Evolutionary conservation across 805 yeast genomes (phyloP).

Genomic region (Zygotorulaspora florentina): DNA sequence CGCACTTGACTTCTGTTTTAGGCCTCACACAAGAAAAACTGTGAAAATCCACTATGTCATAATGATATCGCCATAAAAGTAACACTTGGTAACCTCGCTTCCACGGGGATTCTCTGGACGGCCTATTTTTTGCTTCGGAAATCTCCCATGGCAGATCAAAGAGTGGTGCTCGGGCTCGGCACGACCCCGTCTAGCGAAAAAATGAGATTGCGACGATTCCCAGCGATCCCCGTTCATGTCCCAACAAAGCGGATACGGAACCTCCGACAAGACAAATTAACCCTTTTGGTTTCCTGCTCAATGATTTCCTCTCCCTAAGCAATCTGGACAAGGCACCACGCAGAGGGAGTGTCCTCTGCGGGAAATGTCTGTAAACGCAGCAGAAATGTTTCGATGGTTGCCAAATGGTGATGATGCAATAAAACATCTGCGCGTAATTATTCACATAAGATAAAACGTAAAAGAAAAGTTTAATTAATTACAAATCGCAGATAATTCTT

Average conservation of each 20-base stretch:
- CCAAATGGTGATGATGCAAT: conserved; percentile 1
- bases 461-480: not conserved
- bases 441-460: not conserved
- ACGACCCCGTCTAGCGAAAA: not conserved
- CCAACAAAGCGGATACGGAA: no score
- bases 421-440: not conserved
- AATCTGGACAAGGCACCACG: not conserved
- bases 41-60: no score
- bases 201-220: no score
- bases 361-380: not conserved
- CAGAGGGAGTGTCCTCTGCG: not conserved
- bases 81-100: not conserved
- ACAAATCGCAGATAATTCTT: no score
- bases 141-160: not conserved
- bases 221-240: no score
- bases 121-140: not conserved
- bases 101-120: not conserved
- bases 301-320: not conserved
- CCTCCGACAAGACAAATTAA: no score
- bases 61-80: not conserved
- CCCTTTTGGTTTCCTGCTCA: no score
- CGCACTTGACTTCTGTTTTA: no score
- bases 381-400: not conserved
- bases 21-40: no score
- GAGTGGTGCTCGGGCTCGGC: not conserved